phyloP scores from a whole-genome alignment of 2,329 filamentous ascomycete species.

The Pseudogymnoascus pannorum region DNA sequence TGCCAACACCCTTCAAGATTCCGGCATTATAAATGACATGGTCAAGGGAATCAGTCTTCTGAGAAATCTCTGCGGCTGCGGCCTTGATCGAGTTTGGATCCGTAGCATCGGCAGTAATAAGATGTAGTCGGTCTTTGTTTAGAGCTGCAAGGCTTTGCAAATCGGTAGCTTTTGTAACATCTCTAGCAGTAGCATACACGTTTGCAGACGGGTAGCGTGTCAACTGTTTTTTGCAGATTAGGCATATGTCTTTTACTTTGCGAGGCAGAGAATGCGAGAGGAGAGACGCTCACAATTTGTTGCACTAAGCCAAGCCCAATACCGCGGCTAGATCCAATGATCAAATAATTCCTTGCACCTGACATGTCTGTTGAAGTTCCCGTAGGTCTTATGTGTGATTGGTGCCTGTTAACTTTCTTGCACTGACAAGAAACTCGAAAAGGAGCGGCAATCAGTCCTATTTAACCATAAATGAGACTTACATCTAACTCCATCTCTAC shows the following conservation, averaged over 20 bases:
- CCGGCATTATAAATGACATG: slow-evolving; percentile 12
- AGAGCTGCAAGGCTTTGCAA: neutral
- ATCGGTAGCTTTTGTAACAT: slow-evolving; percentile 6
- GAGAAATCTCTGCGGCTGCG: slow-evolving; percentile 4
- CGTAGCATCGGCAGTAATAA: slow-evolving; percentile 10
- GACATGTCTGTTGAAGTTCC: neutral
- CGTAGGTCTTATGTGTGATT: neutral
- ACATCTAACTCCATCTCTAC: too few relatives aligned
- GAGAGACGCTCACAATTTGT: slow-evolving; percentile 6
- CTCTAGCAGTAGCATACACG: slow-evolving; percentile 11
- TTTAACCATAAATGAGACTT: too few relatives aligned
- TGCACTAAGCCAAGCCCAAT: slow-evolving; percentile 11
- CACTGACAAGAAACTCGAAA: too few relatives aligned
- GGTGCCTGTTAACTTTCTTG: neutral
- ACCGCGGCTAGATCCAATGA: slow-evolving; percentile 10
- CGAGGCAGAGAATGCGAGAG: neutral
- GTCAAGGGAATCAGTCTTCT: neutral
- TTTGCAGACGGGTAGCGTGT: neutral
- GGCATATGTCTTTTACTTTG: neutral
- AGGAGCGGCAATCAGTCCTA: too few relatives aligned
- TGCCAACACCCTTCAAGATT: slow-evolving; percentile 3
- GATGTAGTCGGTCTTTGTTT: slow-evolving; percentile 9
- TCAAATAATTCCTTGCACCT: neutral
- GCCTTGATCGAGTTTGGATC: slow-evolving; percentile 9
- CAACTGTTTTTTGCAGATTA: neutral